Evolutionary conservation across 140 eudicot species (phyloP).

Genomic region (Senecio squalidus): DNA sequence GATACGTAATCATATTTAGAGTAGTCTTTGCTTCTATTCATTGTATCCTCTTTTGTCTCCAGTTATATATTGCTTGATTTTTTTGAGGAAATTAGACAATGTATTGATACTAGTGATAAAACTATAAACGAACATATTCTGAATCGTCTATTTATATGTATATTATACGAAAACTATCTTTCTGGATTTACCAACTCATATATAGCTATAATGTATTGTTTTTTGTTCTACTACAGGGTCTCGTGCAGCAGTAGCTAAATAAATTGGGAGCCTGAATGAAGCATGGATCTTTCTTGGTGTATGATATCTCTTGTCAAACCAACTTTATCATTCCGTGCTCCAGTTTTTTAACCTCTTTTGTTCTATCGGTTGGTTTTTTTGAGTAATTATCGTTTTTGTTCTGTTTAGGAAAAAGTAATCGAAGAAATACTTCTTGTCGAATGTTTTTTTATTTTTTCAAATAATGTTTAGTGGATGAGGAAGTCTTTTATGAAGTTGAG

Average conservation of each 20-base stretch:
- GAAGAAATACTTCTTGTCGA: conserved; percentile 13
- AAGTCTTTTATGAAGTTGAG: conserved; percentile 11
- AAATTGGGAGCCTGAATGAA: conserved; percentile 9
- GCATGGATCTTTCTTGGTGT: conserved; percentile 4
- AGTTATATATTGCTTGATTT: background rate
- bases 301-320: background rate
- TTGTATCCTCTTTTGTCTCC: background rate
- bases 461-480: conserved; percentile 18
- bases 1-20: background rate
- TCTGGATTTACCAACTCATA: background rate
- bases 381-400: conserved; percentile 20
- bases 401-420: conserved; percentile 5
- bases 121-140: background rate
- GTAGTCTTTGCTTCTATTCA: background rate
- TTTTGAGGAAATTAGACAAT: background rate
- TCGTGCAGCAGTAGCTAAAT: conserved; percentile 21
- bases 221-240: conserved; percentile 18
- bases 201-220: background rate
- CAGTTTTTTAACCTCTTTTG: background rate
- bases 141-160: background rate
- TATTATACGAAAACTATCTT: background rate
- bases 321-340: conserved; percentile 2
- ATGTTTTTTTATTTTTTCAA: conserved; percentile 3
- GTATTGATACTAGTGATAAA: background rate
- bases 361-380: background rate